phyloP scores from a whole-genome alignment of 2,329 filamentous ascomycete species.

The Neodidymelliopsis sp. region DNA sequence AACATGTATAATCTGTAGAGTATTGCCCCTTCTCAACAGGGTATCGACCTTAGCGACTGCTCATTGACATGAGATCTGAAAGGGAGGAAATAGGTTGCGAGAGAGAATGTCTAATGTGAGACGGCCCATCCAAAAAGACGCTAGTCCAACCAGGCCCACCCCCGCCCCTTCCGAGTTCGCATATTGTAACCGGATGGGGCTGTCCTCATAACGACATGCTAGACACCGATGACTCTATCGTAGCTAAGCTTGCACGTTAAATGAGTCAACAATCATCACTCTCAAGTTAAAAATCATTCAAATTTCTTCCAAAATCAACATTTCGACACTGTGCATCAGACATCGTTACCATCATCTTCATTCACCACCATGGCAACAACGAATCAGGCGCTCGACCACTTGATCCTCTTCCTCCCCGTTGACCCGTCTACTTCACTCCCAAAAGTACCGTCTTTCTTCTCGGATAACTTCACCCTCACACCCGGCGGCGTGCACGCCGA shows the following conservation, averaged over 20 bases:
- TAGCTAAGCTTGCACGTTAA: no score
- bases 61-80: no score
- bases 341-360: not conserved
- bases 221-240: no score
- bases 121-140: not conserved
- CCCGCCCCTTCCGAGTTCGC: slow-evolving; percentile 8
- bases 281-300: no score
- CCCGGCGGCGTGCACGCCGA: slow-evolving; percentile 69
- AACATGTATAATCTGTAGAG: no score
- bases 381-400: slow-evolving; percentile 63
- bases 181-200: no score
- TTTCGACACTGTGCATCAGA: no score
- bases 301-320: not conserved
- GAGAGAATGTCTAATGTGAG: slow-evolving; percentile 5
- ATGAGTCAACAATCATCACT: no score
- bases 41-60: no score
- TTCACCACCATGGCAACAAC: not conserved
- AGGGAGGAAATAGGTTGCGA: slow-evolving; percentile 13
- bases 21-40: no score
- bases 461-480: slow-evolving; percentile 63
- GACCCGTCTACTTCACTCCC: slow-evolving; percentile 54
- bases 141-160: slow-evolving; percentile 4
- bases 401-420: slow-evolving; percentile 69
- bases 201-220: no score
- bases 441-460: slow-evolving; percentile 56